These are phyloP conservation scores for Camptophora hylomeconis DNA, from an alignment of 2,329 filamentous ascomycete genomes.

Conservation along the genomic window DNA sequence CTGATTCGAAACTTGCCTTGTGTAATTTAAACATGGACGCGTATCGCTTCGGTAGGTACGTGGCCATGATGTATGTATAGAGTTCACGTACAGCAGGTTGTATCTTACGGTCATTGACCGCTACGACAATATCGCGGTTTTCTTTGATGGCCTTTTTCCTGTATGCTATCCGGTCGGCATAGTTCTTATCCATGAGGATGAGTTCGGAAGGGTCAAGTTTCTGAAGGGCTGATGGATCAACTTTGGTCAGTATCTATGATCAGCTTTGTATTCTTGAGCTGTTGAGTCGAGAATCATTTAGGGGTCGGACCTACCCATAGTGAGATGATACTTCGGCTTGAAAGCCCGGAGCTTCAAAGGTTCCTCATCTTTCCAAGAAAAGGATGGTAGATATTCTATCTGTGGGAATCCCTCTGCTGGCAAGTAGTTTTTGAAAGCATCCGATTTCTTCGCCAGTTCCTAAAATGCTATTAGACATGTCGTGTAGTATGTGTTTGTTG, in stretches of 20 bases:
- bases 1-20: conserved; percentile 17
- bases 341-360: conserved; percentile 44
- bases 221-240: conserved; percentile 34
- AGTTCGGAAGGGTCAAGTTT: conserved; percentile 40
- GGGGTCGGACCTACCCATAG: conserved; percentile 40
- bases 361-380: conserved; percentile 38
- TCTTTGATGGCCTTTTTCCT: conserved; percentile 35
- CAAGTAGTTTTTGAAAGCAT: conserved; percentile 11
- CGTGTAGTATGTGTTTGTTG: neutral
- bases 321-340: conserved; percentile 49
- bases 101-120: conserved; percentile 27
- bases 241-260: too few relatives aligned
- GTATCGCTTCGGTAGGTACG: conserved; percentile 45
- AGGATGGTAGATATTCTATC: conserved; percentile 31
- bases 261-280: neutral
- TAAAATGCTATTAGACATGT: too few relatives aligned
- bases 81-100: conserved; percentile 40
- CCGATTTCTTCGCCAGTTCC: conserved; percentile 8
- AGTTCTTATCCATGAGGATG: conserved; percentile 47
- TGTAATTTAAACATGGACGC: conserved; percentile 38
- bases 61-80: conserved; percentile 40
- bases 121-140: conserved; percentile 28
- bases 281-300: neutral
- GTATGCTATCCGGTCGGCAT: conserved; percentile 37
- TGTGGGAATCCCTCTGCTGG: conserved; percentile 17